A percentile compares a stretch with the other conserved stretches of the same genome.
phyloP scores from a whole-genome alignment of 2,329 filamentous ascomycete genomes.

The Lachnellula cervina region DNA sequence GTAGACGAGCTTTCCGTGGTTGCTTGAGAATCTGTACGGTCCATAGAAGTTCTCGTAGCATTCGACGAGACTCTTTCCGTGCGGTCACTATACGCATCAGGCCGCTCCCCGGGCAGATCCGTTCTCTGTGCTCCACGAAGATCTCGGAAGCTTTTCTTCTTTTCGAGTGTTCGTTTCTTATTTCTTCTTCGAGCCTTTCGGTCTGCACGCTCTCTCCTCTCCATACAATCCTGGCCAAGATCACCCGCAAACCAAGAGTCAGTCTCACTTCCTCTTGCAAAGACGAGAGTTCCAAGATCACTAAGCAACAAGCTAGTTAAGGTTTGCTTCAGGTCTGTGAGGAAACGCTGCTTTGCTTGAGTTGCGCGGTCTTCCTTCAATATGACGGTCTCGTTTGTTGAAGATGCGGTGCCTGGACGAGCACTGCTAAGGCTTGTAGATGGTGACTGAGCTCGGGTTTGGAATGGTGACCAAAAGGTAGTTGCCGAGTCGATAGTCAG shows the following conservation, averaged over 20 bases:
- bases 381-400: constrained; percentile 63
- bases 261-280: constrained; percentile 82
- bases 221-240: constrained; percentile 61
- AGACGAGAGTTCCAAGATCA: constrained; percentile 81
- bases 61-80: constrained; percentile 23
- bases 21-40: constrained; percentile 23
- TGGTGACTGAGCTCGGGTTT: constrained; percentile 58
- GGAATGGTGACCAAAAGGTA: constrained; percentile 88
- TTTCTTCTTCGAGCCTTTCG: constrained; percentile 37
- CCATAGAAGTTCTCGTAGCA: constrained; percentile 17
- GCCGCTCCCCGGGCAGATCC: constrained; percentile 20
- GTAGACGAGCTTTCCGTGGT: constrained; percentile 27
- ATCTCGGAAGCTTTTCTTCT: constrained; percentile 65
- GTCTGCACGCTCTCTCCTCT: constrained; percentile 48
- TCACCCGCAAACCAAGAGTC: constrained; percentile 74
- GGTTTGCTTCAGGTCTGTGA: constrained; percentile 71
- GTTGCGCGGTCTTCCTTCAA: constrained; percentile 48
- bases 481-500: constrained; percentile 69
- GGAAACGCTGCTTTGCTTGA: constrained; percentile 72
- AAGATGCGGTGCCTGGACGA: constrained; percentile 61
- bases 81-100: constrained; percentile 19
- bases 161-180: constrained; percentile 51
- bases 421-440: constrained; percentile 57
- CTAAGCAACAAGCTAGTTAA: constrained; percentile 82
- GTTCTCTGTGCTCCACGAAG: constrained; percentile 48